Evolutionary conservation across 495 filamentous ascomycete species (phyloP), one percentile per base, ranked within the genome.

Genomic region (Zalerion maritima): DNA sequence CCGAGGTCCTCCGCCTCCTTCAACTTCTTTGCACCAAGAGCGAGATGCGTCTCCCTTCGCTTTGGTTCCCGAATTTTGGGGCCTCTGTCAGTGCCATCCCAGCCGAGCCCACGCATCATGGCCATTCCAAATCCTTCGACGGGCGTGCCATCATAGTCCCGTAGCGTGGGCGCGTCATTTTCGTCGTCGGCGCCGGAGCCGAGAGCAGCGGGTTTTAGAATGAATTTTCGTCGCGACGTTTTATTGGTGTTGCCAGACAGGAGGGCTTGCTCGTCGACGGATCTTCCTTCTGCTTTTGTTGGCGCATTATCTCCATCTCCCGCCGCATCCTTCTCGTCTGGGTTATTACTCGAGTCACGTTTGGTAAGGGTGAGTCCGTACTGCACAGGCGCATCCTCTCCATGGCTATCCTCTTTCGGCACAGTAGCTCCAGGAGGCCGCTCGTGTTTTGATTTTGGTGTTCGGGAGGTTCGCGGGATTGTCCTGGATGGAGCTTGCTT

Each of bases 101-200:
- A 94, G 3, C 89, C 89, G 74, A 94, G 91, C 7, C 83, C 81
- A 5, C 82, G 69, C 15, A 99, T 64, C 28, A 96, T 54, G 2
- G 81, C 82, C 14, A 81, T 75, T 18, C 87, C 89, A 42, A 96
- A 99, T 34, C 92, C 82, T 35, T 94, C 89, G 20, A 96, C 82
- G 0, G 91, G 87, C 7, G 93, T 69, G 3, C 75, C 71, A 16
- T 71, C 75, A 53, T 99, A 99, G 41, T 87, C 82, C 25, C 83
- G 82, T 14, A 89, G 57, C 0, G 69, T 76, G 2, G 84, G 74
- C 10, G 14, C 8, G 11, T 21, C 10, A 9, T 14, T n/a, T 9
- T 29, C 22, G 2, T 34, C 26, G 10, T 20, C 32, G 14, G 4
- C 14, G 19, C 23, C 4, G 18, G 18, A 21, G 1, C 20, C n/a